A percentile compares a stretch with the other conserved stretches of the same genome.
Evolutionary conservation across 805 yeast species (phyloP).

Genomic region (Wickerhamomyces bovis): DNA sequence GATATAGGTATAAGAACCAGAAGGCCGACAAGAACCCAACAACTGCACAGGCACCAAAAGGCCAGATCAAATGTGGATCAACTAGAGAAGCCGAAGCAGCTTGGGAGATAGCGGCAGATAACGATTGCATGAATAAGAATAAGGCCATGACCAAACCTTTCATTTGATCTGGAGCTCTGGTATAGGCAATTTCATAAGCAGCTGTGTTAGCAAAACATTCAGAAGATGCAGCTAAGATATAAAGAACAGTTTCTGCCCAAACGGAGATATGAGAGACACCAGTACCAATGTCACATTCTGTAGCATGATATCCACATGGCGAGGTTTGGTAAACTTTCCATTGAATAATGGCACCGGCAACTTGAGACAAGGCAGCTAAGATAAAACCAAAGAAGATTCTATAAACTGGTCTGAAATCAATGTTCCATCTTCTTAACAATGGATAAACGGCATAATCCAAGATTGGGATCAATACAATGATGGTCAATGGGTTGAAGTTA

Average conservation of each 20-base stretch:
- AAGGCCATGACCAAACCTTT: slow-evolving; percentile 40
- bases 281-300: slow-evolving; percentile 36
- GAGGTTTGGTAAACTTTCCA: slow-evolving; percentile 61
- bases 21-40: slow-evolving; percentile 55
- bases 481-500: slow-evolving; percentile 68
- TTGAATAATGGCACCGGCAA: slow-evolving; percentile 54
- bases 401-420: slow-evolving; percentile 62
- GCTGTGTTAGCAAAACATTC: slow-evolving; percentile 79
- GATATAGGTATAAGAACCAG: slow-evolving; percentile 37
- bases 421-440: slow-evolving; percentile 37
- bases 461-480: slow-evolving; percentile 73
- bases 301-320: slow-evolving; percentile 66
- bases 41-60: slow-evolving; percentile 56
- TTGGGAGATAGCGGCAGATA: slow-evolving; percentile 72
- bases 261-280: slow-evolving; percentile 44
- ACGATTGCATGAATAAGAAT: slow-evolving; percentile 66
- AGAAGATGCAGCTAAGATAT: slow-evolving; percentile 64
- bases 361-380: slow-evolving; percentile 40
- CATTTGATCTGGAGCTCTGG: slow-evolving; percentile 66
- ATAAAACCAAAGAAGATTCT: slow-evolving; percentile 68
- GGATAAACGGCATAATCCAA: slow-evolving; percentile 58
- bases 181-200: slow-evolving; percentile 79
- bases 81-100: slow-evolving; percentile 61
- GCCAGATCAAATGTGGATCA: slow-evolving; percentile 69
- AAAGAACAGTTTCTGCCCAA: slow-evolving; percentile 61